Base-by-base conservation (phyloP, 202 grass and related monocot genomes). In the Carex arenaria region DNA sequence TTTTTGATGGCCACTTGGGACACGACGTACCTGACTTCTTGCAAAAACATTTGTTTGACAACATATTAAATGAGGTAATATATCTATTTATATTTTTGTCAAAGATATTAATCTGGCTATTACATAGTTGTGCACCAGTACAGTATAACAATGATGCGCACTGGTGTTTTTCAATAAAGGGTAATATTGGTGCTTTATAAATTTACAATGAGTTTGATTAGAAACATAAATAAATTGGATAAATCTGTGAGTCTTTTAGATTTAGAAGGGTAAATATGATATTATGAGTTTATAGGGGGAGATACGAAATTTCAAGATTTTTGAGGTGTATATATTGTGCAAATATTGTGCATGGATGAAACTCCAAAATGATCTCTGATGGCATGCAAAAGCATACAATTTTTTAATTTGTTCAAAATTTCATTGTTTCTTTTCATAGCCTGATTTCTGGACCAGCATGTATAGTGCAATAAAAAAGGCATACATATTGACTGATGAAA, bases 1-100 rank as follows among this genome's bases (percentile, higher is more conserved):
- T 98, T 89, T 98, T 89, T 78, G 93, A 98, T 75, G 96, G 96
- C 38, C 96, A 98, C 61, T 84, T 92, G 64, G 89, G 96, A 3
- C 91, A 98, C 68, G 92, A 86, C 72, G 96, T 98, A 75, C 86
- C 93, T 61, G 78, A 98, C 55, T 98, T 93, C 78, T 72, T 98
- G 61, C 72, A 80, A 0, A 77, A 84, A 11, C 88, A 98, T 93
- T 90, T 98, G 65, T 98, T 98, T 20, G 84, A 95, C 52, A 93
- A 92, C 85, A 98, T 98, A 78, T 82, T 98, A 77, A 93, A 31
- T 20, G 88, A 98, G 95, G 95, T 98, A 92, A 88, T 80, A 6
- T 4, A 80, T 64, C 10, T 5, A 23, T 85, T 64, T 11, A 17
- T 23, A 55, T 82, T 83, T 8, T 8, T 61, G 7, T 38, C 22